phyloP scores from a whole-genome alignment of 2,329 filamentous ascomycete species.

The Sporothrix variecibatus region DNA sequence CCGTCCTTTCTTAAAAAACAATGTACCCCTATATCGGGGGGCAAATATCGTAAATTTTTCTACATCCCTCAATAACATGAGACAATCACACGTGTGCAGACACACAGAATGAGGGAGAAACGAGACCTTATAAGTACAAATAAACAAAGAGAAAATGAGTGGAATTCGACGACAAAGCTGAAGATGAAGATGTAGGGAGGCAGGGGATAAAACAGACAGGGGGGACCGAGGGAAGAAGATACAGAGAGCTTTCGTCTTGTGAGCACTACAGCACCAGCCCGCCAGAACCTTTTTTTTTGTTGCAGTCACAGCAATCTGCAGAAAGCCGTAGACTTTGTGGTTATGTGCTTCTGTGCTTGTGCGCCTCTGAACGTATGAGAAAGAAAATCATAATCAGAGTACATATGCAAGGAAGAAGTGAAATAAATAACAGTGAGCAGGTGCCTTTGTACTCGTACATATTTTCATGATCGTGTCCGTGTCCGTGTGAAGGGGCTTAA shows the following conservation, averaged over 20 bases:
- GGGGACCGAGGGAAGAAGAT: not conserved
- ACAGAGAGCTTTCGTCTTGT: not conserved
- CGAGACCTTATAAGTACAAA: not conserved
- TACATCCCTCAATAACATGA: not conserved
- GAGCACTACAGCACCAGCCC: not conserved
- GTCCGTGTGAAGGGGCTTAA: not conserved
- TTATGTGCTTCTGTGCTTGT: not conserved
- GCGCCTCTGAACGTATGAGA: not conserved
- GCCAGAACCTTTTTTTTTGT: not conserved
- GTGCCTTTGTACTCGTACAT: not conserved
- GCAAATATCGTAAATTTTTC: not conserved
- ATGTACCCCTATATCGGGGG: not conserved
- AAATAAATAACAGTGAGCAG: not conserved
- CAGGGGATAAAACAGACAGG: not conserved
- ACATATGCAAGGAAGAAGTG: not conserved
- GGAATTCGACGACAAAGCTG: not conserved
- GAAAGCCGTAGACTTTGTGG: not conserved
- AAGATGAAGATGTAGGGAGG: not conserved
- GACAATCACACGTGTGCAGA: not conserved
- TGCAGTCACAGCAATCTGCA: not conserved
- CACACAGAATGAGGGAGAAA: not conserved
- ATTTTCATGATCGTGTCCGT: not conserved
- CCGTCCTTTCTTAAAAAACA: not conserved
- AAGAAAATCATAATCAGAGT: not conserved
- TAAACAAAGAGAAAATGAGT: not conserved